phyloP scores from a whole-genome alignment of 1,284 basidiomycete species.

The Pseudozyma sp. region DNA sequence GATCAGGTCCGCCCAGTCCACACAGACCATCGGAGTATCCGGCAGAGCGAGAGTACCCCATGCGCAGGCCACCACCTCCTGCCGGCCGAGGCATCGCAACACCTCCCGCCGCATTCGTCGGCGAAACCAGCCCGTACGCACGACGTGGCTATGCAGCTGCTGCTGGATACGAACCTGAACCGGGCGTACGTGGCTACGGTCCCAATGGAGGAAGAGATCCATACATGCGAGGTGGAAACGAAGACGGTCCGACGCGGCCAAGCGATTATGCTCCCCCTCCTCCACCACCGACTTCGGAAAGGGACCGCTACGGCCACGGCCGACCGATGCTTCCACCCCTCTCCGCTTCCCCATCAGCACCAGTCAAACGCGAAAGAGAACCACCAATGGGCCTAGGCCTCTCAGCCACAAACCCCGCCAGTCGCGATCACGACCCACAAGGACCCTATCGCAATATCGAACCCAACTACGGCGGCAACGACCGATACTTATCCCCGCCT shows the following conservation, averaged over 20 bases:
- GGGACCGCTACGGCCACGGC: neutral
- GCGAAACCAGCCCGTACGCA: conserved; percentile 2
- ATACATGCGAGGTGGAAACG: neutral
- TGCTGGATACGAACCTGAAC: conserved; percentile 11
- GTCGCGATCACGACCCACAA: too few relatives aligned
- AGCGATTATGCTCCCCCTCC: conserved; percentile 9
- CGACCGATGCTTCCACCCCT: conserved; percentile 26
- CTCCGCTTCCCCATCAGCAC: conserved; percentile 5
- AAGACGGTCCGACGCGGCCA: conserved; percentile 1
- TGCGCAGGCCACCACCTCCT: conserved; percentile 6
- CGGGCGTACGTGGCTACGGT: conserved; percentile 1
- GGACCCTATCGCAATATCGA: too few relatives aligned
- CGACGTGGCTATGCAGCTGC: conserved; percentile 5
- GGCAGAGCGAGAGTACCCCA: conserved; percentile 10
- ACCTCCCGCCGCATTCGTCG: conserved; percentile 17
- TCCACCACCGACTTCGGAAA: neutral
- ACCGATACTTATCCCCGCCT: too few relatives aligned
- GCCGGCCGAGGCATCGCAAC: conserved; percentile 7
- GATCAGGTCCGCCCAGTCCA: conserved; percentile 22
- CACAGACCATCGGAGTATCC: conserved; percentile 11
- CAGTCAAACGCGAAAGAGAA: neutral
- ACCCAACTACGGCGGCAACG: too few relatives aligned
- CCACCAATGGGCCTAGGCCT: neutral
- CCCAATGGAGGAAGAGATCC: neutral
- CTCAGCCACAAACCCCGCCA: too few relatives aligned